Conservation (phyloP, 1,284 basidiomycete genomes). For the Hypsizygus ulmarius region DNA sequence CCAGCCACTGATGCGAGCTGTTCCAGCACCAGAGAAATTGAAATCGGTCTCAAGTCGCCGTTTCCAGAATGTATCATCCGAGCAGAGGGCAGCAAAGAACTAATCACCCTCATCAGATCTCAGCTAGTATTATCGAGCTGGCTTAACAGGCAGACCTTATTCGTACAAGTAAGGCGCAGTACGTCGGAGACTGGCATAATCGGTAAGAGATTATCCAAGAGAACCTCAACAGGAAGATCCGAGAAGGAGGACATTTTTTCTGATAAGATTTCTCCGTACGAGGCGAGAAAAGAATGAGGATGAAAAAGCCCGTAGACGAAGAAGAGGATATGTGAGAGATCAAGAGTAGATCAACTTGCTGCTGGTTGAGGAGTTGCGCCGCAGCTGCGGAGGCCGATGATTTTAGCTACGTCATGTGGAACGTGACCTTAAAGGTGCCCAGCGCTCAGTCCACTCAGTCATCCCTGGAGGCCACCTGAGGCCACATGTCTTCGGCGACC, state of each 20-base stretch:
- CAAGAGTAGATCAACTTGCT: no score
- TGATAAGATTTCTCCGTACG: no score
- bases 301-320: no score
- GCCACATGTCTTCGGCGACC: no score
- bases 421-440: no score
- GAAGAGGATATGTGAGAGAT: no score
- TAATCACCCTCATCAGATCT: constrained; percentile 18
- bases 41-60: constrained; percentile 70
- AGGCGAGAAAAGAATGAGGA: no score
- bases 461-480: no score
- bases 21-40: constrained; percentile 68
- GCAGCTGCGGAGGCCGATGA: no score
- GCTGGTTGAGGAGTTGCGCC: no score
- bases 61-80: constrained; percentile 83
- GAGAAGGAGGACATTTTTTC: constrained; percentile 36
- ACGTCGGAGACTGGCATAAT: constrained; percentile 58
- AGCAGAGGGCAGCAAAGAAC: constrained; percentile 55
- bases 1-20: constrained; percentile 73
- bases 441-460: no score
- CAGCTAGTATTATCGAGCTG: background rate
- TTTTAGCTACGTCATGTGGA: no score
- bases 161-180: constrained; percentile 53
- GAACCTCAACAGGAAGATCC: constrained; percentile 67
- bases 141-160: constrained; percentile 34
- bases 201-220: constrained; percentile 73